Conservation (phyloP, 2,329 filamentous ascomycete species). For the Fusarium sp. region DNA sequence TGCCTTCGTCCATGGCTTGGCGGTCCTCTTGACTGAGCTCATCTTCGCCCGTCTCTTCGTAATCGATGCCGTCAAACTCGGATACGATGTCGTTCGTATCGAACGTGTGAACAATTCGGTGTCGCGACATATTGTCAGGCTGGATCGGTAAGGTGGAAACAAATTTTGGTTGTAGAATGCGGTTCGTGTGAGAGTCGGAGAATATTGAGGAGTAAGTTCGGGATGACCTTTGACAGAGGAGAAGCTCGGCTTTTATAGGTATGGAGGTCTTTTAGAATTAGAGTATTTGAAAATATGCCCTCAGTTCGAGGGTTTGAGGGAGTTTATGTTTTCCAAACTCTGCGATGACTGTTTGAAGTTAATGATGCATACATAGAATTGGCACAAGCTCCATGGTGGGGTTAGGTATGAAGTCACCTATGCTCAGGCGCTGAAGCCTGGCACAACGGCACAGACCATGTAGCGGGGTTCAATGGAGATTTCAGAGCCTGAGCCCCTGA, state of each 20-base stretch:
- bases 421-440: slow-evolving; percentile 21
- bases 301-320: background rate
- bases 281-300: background rate
- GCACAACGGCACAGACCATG: background rate
- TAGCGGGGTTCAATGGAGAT: slow-evolving; percentile 7
- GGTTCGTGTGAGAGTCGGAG: slow-evolving; percentile 1
- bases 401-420: slow-evolving; percentile 46
- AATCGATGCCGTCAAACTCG: slow-evolving; percentile 63
- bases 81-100: slow-evolving; percentile 63
- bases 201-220: background rate
- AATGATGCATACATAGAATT: slow-evolving; percentile 34
- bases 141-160: slow-evolving; percentile 2
- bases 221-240: background rate
- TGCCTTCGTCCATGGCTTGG: slow-evolving; percentile 72
- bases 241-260: slow-evolving; percentile 1
- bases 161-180: background rate
- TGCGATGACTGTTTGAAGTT: slow-evolving; percentile 11
- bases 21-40: slow-evolving; percentile 64
- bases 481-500: slow-evolving; percentile 31
- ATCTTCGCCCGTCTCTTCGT: slow-evolving; percentile 61
- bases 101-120: slow-evolving; percentile 57
- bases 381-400: slow-evolving; percentile 44
- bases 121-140: slow-evolving; percentile 44
- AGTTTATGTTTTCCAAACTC: background rate
- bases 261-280: background rate